These are phyloP conservation scores for Colletotrichum brevisporum DNA, from an alignment of 2,329 filamentous ascomycete species.

Conservation along the genomic window DNA sequence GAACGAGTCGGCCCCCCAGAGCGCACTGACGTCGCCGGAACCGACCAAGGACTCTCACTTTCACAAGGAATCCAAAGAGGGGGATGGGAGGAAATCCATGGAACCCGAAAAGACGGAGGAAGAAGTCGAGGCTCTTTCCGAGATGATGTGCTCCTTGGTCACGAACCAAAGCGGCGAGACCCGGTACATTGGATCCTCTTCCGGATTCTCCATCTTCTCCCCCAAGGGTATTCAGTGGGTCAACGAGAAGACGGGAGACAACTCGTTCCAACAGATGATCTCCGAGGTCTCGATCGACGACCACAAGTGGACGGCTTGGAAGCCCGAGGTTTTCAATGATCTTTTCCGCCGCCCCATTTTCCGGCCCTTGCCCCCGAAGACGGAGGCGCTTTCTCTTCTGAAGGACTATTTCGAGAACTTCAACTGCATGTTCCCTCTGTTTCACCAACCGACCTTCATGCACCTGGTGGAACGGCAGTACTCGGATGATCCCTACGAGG, in stretches of 20 bases:
- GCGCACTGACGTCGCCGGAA: conserved; percentile 68
- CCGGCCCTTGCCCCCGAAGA: conserved; percentile 84
- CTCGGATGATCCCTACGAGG: conserved; percentile 90
- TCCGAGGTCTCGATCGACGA: conserved; percentile 91
- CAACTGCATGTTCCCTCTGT: conserved; percentile 98
- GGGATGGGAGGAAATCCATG: conserved; percentile 57
- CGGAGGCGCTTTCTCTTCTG: conserved; percentile 88
- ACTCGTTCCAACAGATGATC: conserved; percentile 95
- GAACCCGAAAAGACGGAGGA: conserved; percentile 66
- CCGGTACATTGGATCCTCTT: conserved; percentile 95
- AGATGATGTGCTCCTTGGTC: conserved; percentile 99
- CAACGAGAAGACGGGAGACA: conserved; percentile 96
- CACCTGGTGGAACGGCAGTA: conserved; percentile 96
- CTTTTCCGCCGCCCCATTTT: conserved; percentile 90
- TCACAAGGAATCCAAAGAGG: conserved; percentile 52
- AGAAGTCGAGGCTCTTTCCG: conserved; percentile 89
- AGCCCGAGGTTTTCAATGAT: conserved; percentile 95
- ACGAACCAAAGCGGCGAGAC: conserved; percentile 97
- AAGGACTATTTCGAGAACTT: conserved; percentile 99
- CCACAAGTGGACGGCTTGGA: conserved; percentile 98
- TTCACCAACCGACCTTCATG: conserved; percentile 99
- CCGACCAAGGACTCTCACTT: conserved; percentile 53
- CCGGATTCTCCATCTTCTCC: conserved; percentile 98
- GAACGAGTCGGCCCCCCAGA: conserved; percentile 63
- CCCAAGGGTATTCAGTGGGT: conserved; percentile 99